Conservation (phyloP, 1,139 yeast genomes). For the Candida gigantensis region DNA sequence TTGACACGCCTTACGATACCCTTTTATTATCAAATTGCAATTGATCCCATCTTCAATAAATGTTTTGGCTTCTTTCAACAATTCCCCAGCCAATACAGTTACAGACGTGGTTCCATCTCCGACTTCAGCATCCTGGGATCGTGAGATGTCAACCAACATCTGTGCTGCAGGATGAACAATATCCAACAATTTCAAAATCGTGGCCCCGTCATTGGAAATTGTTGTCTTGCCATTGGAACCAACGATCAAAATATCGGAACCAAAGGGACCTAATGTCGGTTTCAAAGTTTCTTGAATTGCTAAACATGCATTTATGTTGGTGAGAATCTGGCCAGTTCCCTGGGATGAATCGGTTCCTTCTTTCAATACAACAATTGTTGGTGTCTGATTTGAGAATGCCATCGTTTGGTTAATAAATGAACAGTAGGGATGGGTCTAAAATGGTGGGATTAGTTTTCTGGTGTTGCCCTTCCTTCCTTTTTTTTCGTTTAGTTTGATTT, state of each 20-base stretch:
- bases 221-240: conserved; percentile 84
- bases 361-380: conserved; percentile 93
- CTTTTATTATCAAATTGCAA: conserved; percentile 84
- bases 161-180: conserved; percentile 99
- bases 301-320: conserved; percentile 93
- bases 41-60: conserved; percentile 96
- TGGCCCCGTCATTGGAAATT: conserved; percentile 97
- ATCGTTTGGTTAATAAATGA: conserved; percentile 31
- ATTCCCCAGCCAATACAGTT: conserved; percentile 90
- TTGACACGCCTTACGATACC: conserved; percentile 79
- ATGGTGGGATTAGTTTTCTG: not conserved
- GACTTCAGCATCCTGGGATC: conserved; percentile 98
- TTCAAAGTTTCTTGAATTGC: conserved; percentile 95
- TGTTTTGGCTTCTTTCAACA: conserved; percentile 83
- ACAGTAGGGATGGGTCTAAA: conserved; percentile 9
- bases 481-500: too few relatives aligned
- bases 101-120: conserved; percentile 99
- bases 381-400: conserved; percentile 92
- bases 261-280: conserved; percentile 96
- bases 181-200: conserved; percentile 86
- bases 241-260: conserved; percentile 91
- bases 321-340: conserved; percentile 92
- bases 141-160: conserved; percentile 88
- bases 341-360: conserved; percentile 98
- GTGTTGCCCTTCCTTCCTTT: too few relatives aligned